A percentile compares a stretch with the other conserved stretches of the same genome.
phyloP scores from a whole-genome alignment of 164 flowering plant genomes.

The Pachysandra terminalis region DNA sequence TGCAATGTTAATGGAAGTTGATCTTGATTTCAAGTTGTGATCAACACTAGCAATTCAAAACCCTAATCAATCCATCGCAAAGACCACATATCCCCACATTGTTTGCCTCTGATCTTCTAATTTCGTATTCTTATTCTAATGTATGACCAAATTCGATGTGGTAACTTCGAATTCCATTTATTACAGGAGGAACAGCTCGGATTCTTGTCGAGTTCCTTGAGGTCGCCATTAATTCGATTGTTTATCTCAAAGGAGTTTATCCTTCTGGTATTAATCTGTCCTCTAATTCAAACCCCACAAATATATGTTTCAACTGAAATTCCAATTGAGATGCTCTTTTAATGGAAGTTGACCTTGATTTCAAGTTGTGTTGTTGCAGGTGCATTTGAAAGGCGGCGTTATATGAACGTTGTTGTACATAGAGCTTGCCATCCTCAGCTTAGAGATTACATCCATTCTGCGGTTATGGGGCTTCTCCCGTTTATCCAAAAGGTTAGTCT shows the following conservation, averaged over 20 bases:
- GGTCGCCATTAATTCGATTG: slow-evolving; percentile 75
- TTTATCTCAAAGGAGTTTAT: slow-evolving; percentile 81
- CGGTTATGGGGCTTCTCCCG: slow-evolving; percentile 62
- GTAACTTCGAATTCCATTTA: not conserved
- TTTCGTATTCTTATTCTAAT: not conserved
- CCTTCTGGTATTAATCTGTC: slow-evolving; percentile 53
- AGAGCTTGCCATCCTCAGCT: slow-evolving; percentile 81
- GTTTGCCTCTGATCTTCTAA: not conserved
- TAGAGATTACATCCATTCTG: slow-evolving; percentile 61
- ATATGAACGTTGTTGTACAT: slow-evolving; percentile 80
- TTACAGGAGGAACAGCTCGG: slow-evolving; percentile 42
- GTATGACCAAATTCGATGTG: not conserved
- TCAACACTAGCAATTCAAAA: not conserved
- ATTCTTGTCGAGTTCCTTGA: slow-evolving; percentile 78
- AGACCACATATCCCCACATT: not conserved
- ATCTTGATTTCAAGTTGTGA: too few species aligned
- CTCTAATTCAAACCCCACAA: not conserved
- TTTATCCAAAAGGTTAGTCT: slow-evolving; percentile 61
- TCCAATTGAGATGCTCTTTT: not conserved
- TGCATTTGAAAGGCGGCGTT: slow-evolving; percentile 87
- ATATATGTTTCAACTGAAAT: not conserved
- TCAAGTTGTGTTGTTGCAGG: slow-evolving; percentile 29
- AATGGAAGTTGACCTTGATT: not conserved
- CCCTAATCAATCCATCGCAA: not conserved
- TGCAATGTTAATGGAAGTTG: not conserved